A percentile compares a stretch with the other conserved stretches of the same genome.
These are phyloP conservation scores for Eucalyptus marginata DNA, from an alignment of 345 rosid genomes.

Conservation along the genomic window DNA sequence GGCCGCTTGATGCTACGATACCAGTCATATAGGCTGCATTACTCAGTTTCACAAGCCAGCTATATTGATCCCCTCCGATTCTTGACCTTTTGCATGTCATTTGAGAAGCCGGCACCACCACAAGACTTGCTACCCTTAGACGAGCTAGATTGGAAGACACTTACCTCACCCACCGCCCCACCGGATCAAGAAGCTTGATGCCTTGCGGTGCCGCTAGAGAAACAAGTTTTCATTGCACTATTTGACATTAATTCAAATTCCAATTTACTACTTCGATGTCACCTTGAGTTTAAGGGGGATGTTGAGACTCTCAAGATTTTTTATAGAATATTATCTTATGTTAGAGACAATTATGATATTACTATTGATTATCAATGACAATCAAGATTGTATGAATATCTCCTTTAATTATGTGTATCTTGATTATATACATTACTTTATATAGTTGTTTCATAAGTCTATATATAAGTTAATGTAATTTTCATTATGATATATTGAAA, in stretches of 20 bases:
- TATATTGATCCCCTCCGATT: neutral
- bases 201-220: accelerated
- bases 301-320: no score
- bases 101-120: neutral
- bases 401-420: no score
- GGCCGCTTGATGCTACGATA: neutral
- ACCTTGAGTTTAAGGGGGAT: neutral
- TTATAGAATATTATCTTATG: no score
- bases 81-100: accelerated
- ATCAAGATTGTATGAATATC: no score
- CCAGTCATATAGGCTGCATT: accelerated
- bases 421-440: no score
- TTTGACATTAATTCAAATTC: neutral
- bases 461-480: no score
- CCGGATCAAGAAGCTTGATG: neutral
- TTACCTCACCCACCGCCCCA: neutral
- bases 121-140: accelerated
- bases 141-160: accelerated
- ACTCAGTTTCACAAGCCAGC: neutral
- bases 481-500: no score
- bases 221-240: neutral
- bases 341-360: no score
- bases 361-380: accelerated
- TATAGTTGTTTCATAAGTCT: no score
- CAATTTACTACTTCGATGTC: no score